Base-by-base conservation (phyloP, 768 basidiomycete genomes). In the Tricholoma furcatifolium region DNA sequence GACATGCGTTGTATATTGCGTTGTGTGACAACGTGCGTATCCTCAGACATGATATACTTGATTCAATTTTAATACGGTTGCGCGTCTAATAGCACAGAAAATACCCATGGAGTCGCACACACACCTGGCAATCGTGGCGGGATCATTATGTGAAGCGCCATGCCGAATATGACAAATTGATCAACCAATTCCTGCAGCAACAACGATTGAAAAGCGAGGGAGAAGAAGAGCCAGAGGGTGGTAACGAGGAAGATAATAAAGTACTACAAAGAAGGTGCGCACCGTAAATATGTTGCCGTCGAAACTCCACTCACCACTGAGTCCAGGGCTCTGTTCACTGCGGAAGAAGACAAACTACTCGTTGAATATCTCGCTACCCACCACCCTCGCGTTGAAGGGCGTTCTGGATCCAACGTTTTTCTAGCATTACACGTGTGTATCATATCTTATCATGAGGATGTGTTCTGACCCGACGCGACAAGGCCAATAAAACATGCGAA, bases 41-140 rank as follows among this genome's bases (percentile, higher is more conserved):
- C 60, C 50, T 12, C n/a, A 20, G 1, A 21, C 21, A n/a, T 14
- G 15, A 9, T 11, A 39, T 44, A 52, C 50, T n/a, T 38, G 32
- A 49, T 40, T 31, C 30, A 27, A 27, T 6, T 47, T 15, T 24
- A 44, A 21, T 2, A 12, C 15, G 32, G 10, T 45, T 36, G 53
- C 41, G 21, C 9, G 43, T 20, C 20, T 30, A 27, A 27, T 7
- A 27, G 27, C 27, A 3, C 0, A 58, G 60, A 0, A 66, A 62
- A 54, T 85, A 83, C 81, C 65, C 71, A 10, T 87, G 83, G 81
- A 65, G 75, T n/a, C 55, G 44, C 15, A 66, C 63, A 6, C 86
- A 85, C 62, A 3, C 82, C 2, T 81, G 74, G 80, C 72, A 73
- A n/a, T 83, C 83, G 4, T 87, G 86, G 86, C 77, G 82, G 20